Conservation (phyloP, 768 basidiomycete genomes). For the Paxillus rubicundulus region DNA sequence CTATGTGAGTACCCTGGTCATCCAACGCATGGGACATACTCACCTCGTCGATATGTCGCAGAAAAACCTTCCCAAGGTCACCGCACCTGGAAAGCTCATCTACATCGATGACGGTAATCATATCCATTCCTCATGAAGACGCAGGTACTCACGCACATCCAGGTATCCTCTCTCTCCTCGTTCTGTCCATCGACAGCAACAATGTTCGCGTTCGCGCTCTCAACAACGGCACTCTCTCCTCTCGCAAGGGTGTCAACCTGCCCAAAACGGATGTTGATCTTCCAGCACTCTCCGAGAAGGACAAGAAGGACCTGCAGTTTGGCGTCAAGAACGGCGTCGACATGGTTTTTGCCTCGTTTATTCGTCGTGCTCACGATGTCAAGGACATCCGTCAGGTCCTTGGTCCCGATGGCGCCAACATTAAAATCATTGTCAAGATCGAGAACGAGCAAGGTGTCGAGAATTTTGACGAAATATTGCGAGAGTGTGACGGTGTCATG, state of each 20-base stretch:
- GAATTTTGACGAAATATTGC: slow-evolving; percentile 98
- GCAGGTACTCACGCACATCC: slow-evolving; percentile 1
- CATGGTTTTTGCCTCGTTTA: slow-evolving; percentile 99
- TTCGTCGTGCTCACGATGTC: slow-evolving; percentile 93
- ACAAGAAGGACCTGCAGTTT: slow-evolving; percentile 91
- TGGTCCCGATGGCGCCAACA: slow-evolving; percentile 90
- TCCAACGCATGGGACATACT: not conserved
- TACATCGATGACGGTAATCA: slow-evolving; percentile 90
- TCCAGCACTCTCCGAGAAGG: slow-evolving; percentile 95
- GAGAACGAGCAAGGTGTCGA: slow-evolving; percentile 99
- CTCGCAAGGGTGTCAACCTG: slow-evolving; percentile 98
- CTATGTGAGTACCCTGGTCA: slow-evolving; percentile 61
- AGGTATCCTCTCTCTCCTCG: slow-evolving; percentile 89
- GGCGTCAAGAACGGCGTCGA: slow-evolving; percentile 98
- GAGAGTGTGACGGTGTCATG: slow-evolving; percentile 97
- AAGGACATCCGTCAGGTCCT: slow-evolving; percentile 89
- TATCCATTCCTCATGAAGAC: not conserved
- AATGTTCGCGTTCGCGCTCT: slow-evolving; percentile 81
- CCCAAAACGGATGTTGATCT: slow-evolving; percentile 98
- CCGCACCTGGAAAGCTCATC: slow-evolving; percentile 94
- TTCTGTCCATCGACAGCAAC: slow-evolving; percentile 80
- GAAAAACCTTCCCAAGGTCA: slow-evolving; percentile 93
- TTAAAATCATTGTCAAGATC: slow-evolving; percentile 99
- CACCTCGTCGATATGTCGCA: slow-evolving; percentile 27
- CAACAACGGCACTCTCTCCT: slow-evolving; percentile 91